phyloP scores from a whole-genome alignment of 2,329 filamentous ascomycete species.

The Diaporthe sp. region DNA sequence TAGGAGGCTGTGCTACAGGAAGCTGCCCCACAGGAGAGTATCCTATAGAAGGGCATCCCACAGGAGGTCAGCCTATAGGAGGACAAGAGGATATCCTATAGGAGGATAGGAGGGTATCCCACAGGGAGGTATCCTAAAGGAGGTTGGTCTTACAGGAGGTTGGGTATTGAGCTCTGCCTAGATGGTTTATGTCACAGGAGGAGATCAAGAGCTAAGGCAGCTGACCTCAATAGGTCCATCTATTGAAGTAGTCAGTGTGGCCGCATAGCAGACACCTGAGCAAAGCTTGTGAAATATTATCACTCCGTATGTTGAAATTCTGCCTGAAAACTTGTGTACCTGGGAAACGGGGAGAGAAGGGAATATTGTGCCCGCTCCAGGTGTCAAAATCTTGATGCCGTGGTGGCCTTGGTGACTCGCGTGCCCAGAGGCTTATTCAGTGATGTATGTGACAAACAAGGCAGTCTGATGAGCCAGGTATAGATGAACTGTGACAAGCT shows the following conservation, averaged over 20 bases:
- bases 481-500: background rate
- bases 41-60: no score
- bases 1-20: background rate
- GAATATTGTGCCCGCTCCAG: background rate
- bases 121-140: no score
- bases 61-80: no score
- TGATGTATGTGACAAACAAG: background rate
- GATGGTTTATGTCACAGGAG: background rate
- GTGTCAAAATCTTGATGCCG: background rate
- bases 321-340: background rate
- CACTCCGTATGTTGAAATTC: background rate
- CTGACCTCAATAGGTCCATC: background rate
- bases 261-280: background rate
- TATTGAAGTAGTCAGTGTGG: background rate
- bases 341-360: background rate
- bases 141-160: background rate
- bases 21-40: background rate
- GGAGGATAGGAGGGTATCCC: background rate
- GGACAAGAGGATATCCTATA: background rate
- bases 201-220: background rate
- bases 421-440: no score
- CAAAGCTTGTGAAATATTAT: background rate
- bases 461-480: background rate
- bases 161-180: background rate
- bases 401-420: no score